Evolutionary conservation across 129 eudicot genomes (phyloP), one percentile per base, ranked within the genome.

Genomic region (Flaveria brownii): DNA sequence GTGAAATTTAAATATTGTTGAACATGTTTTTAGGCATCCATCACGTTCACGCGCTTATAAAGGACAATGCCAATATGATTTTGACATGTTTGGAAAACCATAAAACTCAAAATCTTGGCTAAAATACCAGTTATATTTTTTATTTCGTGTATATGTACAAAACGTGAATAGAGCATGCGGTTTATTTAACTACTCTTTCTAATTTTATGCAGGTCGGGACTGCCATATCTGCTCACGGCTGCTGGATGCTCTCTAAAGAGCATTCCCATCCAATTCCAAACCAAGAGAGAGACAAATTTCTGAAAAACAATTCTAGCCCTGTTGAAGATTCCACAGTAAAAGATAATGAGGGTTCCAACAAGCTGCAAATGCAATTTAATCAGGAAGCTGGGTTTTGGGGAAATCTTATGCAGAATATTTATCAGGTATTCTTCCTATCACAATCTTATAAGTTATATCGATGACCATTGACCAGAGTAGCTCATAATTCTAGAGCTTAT

Each of bases 171-270:
- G 45, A 71, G 9, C 25, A 26, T 52, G 52, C 9, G n/a, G 28
- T 36, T 54, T 52, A 16, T 51, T 72, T n/a, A 54, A 66, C 25
- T 6, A 72, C 20, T 57, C 65, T 55, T 55, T 22, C 46, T 74
- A 17, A 36, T 71, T 71, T 45, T 73, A 51, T 86, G 85, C 76
- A 92, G 98, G 81, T 92, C 57, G 98, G 84, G 39, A 83, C 86
- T 45, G 8, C 83, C 76, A 73, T 90, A 28, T 92, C 96, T 14
- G 87, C 89, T 36, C 90, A 78, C 59, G 92, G 96, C 64, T 92
- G 96, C 87, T 82, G 87, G 89, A 78, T 63, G 70, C 81, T 81
- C 63, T 82, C 71, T 12, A 81, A 64, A 45, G 78, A 82, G 56
- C 70, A 55, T 57, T 26, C 56, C 9, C 39, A 61, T 72, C 81